These are phyloP conservation scores for Phytopythium litorale DNA, from an alignment of 352 stramenopile genomes.

Conservation along the genomic window DNA sequence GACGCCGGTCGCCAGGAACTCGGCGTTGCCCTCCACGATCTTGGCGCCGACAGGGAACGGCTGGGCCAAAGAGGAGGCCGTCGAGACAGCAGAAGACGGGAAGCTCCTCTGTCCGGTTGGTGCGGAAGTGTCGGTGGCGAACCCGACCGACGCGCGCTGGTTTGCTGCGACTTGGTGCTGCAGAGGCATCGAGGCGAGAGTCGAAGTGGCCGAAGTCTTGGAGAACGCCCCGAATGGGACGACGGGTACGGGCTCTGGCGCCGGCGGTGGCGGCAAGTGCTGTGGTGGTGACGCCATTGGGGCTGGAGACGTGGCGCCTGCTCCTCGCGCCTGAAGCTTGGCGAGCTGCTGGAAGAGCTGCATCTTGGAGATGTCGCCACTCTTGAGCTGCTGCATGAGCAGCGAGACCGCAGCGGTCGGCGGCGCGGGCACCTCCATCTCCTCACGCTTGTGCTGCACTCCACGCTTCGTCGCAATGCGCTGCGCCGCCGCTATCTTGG, in stretches of 20 bases:
- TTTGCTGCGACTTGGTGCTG: not conserved
- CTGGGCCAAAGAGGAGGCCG: not conserved
- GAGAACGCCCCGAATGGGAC: not conserved
- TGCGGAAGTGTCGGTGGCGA: not conserved
- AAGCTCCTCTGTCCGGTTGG: not conserved
- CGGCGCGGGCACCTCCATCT: conserved; percentile 40
- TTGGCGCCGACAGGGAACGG: conserved; percentile 1
- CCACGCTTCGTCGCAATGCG: not conserved
- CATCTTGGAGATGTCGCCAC: conserved; percentile 81
- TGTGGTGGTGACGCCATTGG: not conserved
- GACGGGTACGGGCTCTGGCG: not conserved
- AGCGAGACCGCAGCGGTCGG: conserved; percentile 42
- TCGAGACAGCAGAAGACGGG: not conserved
- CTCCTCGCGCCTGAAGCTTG: conserved; percentile 38
- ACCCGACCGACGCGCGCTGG: not conserved
- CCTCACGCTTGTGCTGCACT: not conserved
- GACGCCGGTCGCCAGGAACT: conserved; percentile 50
- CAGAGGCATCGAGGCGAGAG: not conserved
- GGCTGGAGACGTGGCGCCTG: not conserved
- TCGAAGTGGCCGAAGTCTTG: not conserved
- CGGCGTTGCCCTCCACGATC: conserved; percentile 39
- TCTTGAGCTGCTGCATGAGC: conserved; percentile 84
- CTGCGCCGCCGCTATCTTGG: not conserved
- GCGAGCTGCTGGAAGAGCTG: conserved; percentile 83
- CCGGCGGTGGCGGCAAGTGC: not conserved